phyloP scores from a whole-genome alignment of 306 rosid genomes.

The Luffa acutangula region DNA sequence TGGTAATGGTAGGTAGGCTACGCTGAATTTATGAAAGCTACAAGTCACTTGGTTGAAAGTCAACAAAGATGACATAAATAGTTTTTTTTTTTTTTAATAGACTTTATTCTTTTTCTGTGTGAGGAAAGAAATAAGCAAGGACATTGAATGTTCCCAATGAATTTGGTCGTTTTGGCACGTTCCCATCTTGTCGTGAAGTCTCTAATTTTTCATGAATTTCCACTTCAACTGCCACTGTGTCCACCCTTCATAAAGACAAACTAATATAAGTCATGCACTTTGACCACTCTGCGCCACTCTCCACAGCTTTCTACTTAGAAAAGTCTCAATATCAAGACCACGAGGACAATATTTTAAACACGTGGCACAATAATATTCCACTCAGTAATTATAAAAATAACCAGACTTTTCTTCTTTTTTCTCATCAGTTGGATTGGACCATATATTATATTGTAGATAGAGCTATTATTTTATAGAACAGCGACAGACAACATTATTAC shows the following conservation, averaged over 20 bases:
- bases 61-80: too few species aligned
- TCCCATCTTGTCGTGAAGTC: background rate
- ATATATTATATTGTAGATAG: too few species aligned
- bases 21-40: too few species aligned
- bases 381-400: too few species aligned
- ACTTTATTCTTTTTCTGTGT: too few species aligned
- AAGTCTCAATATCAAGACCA: background rate
- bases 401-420: background rate
- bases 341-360: background rate
- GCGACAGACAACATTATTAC: too few species aligned
- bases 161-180: background rate
- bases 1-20: too few species aligned
- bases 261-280: background rate
- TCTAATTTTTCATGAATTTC: background rate
- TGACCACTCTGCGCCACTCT: background rate
- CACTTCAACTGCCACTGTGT: background rate
- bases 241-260: background rate
- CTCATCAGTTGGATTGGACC: background rate
- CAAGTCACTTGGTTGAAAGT: too few species aligned
- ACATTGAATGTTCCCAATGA: background rate
- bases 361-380: background rate
- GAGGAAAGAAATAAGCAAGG: background rate
- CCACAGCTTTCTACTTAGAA: background rate
- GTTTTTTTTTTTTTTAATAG: too few species aligned
- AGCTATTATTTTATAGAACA: too few species aligned